phyloP scores from a whole-genome alignment of 73 alveolate species.

The Stentor roeselii region DNA sequence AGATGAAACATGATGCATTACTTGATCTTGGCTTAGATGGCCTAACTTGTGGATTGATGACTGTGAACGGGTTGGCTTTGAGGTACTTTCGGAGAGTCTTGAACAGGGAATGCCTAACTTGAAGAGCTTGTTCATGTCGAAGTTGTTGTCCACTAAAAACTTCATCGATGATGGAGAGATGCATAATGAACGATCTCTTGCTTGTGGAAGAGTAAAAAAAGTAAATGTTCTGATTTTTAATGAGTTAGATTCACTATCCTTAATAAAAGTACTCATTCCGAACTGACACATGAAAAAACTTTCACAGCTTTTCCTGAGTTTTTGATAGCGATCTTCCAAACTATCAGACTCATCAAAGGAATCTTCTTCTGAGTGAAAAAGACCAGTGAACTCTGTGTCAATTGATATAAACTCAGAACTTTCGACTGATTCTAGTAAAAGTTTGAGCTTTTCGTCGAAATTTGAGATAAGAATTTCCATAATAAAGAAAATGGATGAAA shows the following conservation, averaged over 20 bases:
- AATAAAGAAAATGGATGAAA: no score
- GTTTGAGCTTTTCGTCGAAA: constrained; percentile 27
- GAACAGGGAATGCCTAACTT: constrained; percentile 36
- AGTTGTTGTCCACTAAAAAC: constrained; percentile 48
- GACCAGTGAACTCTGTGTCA: constrained; percentile 66
- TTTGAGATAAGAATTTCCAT: constrained; percentile 54
- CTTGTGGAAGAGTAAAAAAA: constrained; percentile 40
- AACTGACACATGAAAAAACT: constrained; percentile 49
- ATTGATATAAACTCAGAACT: constrained; percentile 48
- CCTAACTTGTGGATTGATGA: neutral
- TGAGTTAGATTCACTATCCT: constrained; percentile 27
- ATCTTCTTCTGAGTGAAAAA: constrained; percentile 6
- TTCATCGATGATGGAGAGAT: constrained; percentile 38
- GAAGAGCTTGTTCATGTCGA: constrained; percentile 57
- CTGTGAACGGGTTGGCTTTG: neutral
- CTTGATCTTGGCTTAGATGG: neutral
- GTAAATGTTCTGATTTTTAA: constrained; percentile 53
- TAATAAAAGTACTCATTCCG: constrained; percentile 48
- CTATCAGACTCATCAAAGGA: constrained; percentile 53
- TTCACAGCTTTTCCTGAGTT: constrained; percentile 42
- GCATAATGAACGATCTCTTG: constrained; percentile 11
- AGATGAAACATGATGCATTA: neutral
- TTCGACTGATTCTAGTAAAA: constrained; percentile 34
- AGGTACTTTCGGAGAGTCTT: neutral
- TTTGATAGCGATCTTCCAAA: constrained; percentile 43